Evolutionary conservation across 768 basidiomycete species (phyloP), one percentile per base, ranked within the genome.

Genomic region (button mushroom (Agaricus bisporus)): DNA sequence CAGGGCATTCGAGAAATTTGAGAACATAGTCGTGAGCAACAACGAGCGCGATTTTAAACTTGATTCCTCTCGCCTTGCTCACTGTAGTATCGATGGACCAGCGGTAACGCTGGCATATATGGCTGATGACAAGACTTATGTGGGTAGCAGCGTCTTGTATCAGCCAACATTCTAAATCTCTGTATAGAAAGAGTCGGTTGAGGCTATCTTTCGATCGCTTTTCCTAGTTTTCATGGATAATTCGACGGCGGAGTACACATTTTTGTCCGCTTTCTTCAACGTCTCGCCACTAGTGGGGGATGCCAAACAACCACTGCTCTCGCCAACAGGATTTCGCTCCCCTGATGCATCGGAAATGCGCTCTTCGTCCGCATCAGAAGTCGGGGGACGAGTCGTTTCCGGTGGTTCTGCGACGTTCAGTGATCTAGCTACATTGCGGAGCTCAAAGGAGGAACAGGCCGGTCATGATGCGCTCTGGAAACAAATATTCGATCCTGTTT

Each of bases 201-300:
- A 98, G 71, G 86, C 86, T 0, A 73, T 98, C 20, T 76, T 92
- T 58, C 84, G 95, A 22, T 95, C 95, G 0, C 71, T 92, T 22
- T 71, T 93, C 45, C 73, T 98, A 48, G 95, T 97, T 49, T 81
- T 98, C 56, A 85, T 95, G 80, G 94, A 98, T 71, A 98, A 99
- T 63, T 86, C 91, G 3, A 89, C 89, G 1, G 82, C 93, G 26
- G 95, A 98, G 70, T 95, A 94, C 68, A 76, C 84, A 1, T 98
- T 98, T 62, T 69, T 97, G 48, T 81, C 83, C 9, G 72, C 82
- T 0, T 98, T 99, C 73, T 98, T 98, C 71, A 73, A 79, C 37
- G 64, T 65, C 55, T 71, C 67, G 44, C 61, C 66, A 5, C 60
- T 65, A 1, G 51, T 69, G 2, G 66, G 57, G 25, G 79, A 77